A percentile compares a stretch with the other conserved stretches of the same genome.
Conservation (phyloP, 805 yeast genomes). For the Cyberlindnera saturnus region DNA sequence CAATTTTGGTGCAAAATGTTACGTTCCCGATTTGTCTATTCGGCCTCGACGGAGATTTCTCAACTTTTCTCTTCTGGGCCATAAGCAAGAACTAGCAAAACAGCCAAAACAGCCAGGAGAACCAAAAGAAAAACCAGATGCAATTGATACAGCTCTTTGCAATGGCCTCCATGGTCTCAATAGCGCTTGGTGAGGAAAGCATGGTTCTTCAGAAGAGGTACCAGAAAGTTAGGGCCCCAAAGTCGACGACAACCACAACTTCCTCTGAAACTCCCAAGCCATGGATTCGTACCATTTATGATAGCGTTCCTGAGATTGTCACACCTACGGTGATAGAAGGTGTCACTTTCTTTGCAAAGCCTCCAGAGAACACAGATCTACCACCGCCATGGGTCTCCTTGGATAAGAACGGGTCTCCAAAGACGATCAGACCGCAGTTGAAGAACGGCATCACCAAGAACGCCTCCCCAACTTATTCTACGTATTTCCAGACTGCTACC, state of each 20-base stretch:
- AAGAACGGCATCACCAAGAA: conserved; percentile 68
- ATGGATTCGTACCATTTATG: conserved; percentile 71
- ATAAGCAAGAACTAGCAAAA: no score
- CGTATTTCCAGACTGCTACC: conserved; percentile 68
- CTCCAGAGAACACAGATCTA: conserved; percentile 46
- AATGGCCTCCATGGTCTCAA: neutral
- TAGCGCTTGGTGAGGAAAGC: neutral
- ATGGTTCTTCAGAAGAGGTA: conserved; percentile 20
- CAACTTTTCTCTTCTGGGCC: no score
- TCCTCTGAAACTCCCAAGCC: conserved; percentile 42
- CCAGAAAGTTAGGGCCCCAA: conserved; percentile 26
- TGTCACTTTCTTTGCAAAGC: conserved; percentile 45
- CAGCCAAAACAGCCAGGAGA: no score
- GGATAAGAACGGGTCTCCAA: conserved; percentile 72
- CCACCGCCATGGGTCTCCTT: conserved; percentile 78
- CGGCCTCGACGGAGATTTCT: no score
- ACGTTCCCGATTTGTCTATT: no score
- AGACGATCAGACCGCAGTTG: conserved; percentile 69
- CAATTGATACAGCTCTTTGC: neutral
- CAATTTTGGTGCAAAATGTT: no score
- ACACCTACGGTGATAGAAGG: conserved; percentile 63
- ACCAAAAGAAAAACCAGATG: no score
- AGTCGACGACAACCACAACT: conserved; percentile 28
- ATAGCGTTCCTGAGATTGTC: conserved; percentile 49
- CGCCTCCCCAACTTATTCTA: conserved; percentile 64